Conservation (phyloP, 192 early-diverging fungal species). For the Dissophora ornata region DNA sequence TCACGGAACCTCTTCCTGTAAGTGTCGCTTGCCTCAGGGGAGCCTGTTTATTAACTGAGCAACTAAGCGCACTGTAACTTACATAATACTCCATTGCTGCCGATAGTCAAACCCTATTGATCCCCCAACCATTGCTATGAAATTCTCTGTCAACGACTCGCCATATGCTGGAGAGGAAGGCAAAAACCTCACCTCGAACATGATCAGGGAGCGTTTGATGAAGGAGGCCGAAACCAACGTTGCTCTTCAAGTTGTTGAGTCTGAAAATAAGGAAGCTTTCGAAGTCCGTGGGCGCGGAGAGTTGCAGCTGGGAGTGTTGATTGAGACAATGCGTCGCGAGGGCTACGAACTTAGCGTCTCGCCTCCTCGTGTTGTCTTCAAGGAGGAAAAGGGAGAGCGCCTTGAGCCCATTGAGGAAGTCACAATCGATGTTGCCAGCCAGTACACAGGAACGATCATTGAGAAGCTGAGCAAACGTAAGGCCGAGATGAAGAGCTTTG, state of each 20-base stretch:
- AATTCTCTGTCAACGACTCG: conserved; percentile 89
- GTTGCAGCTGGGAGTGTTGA: conserved; percentile 86
- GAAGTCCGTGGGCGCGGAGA: conserved; percentile 92
- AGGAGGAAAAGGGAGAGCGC: conserved; percentile 64
- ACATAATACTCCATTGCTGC: too few relatives aligned
- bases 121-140: conserved; percentile 87
- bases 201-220: conserved; percentile 80
- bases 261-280: conserved; percentile 74
- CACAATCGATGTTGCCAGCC: conserved; percentile 81
- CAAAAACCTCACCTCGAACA: conserved; percentile 77
- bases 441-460: conserved; percentile 79
- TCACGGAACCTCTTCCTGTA: conserved; percentile 69
- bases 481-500: conserved; percentile 81
- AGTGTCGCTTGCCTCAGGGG: neutral
- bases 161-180: conserved; percentile 86
- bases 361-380: conserved; percentile 85
- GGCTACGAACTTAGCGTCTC: conserved; percentile 88
- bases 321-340: conserved; percentile 91
- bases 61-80: neutral
- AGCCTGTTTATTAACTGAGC: neutral
- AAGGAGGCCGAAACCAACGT: conserved; percentile 87
- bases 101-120: conserved; percentile 78
- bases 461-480: conserved; percentile 88
- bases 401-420: conserved; percentile 89
- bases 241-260: conserved; percentile 78